Conservation (phyloP, 2,329 filamentous ascomycete genomes). For the Blastomyces parvus region DNA sequence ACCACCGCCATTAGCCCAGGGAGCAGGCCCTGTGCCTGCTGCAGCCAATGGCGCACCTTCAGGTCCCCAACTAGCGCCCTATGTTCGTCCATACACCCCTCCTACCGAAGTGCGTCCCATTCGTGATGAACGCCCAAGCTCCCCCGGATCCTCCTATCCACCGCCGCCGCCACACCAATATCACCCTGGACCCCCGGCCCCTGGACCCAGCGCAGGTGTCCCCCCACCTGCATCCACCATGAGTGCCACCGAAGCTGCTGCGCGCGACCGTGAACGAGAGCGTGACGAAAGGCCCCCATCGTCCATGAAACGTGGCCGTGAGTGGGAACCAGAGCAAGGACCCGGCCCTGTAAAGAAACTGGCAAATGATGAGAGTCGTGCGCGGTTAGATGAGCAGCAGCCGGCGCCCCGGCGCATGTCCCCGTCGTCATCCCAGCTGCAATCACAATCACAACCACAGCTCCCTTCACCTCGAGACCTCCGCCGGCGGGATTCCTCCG, state of each 20-base stretch:
- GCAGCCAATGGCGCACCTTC: conserved; percentile 46
- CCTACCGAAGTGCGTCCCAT: conserved; percentile 74
- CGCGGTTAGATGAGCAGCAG: conserved; percentile 67
- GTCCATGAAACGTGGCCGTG: conserved; percentile 71
- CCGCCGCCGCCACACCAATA: conserved; percentile 73
- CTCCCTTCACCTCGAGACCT: conserved; percentile 57
- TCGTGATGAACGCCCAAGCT: conserved; percentile 77
- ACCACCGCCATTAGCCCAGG: conserved; percentile 39
- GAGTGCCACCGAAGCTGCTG: conserved; percentile 58
- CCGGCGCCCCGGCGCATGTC: conserved; percentile 64
- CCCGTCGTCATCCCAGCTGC: conserved; percentile 17
- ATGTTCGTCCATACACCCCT: conserved; percentile 65
- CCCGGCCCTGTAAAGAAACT: conserved; percentile 59
- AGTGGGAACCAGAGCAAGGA: conserved; percentile 78
- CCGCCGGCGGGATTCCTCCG: conserved; percentile 70
- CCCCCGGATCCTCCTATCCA: conserved; percentile 77
- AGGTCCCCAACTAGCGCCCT: conserved; percentile 58
- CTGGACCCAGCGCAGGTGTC: conserved; percentile 43
- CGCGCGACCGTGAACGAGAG: conserved; percentile 50
- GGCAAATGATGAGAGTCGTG: conserved; percentile 77
- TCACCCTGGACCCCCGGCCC: conserved; percentile 44
- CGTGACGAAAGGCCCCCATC: conserved; percentile 59
- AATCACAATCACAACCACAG: conserved; percentile 19
- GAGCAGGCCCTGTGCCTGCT: conserved; percentile 43
- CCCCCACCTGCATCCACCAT: conserved; percentile 56